phyloP scores from a whole-genome alignment of 805 yeast species.

The Torulaspora delbrueckii region DNA sequence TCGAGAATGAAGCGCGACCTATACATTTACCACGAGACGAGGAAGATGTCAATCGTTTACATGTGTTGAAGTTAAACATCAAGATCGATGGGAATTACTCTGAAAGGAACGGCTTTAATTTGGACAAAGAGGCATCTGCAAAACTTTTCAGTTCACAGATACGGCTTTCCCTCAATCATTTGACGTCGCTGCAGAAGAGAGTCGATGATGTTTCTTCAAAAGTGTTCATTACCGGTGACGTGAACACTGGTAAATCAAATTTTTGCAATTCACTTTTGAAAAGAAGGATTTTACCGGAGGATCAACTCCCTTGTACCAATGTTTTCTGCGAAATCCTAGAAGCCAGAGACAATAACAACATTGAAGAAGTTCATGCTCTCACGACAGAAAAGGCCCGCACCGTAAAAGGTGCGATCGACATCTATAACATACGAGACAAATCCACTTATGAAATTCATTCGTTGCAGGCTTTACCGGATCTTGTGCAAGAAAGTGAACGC shows the following conservation, averaged over 20 bases:
- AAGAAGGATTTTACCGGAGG: conserved; percentile 80
- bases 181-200: conserved; percentile 68
- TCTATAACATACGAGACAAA: conserved; percentile 46
- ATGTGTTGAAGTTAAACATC: conserved; percentile 26
- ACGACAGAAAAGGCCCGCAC: conserved; percentile 42
- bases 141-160: conserved; percentile 66
- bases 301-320: conserved; percentile 95
- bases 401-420: conserved; percentile 26
- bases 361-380: conserved; percentile 93
- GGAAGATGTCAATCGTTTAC: conserved; percentile 25
- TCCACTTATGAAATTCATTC: conserved; percentile 56
- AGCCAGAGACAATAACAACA: conserved; percentile 63
- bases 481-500: conserved; percentile 69
- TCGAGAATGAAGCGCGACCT: conserved; percentile 57
- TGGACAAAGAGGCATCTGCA: conserved; percentile 67
- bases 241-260: conserved; percentile 94
- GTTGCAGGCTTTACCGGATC: conserved; percentile 53
- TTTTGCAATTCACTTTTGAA: conserved; percentile 87
- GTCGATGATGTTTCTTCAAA: conserved; percentile 89
- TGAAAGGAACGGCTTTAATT: conserved; percentile 40
- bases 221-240: conserved; percentile 93
- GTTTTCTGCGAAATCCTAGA: conserved; percentile 94
- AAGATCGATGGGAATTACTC: conserved; percentile 26
- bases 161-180: conserved; percentile 58
- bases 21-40: conserved; percentile 53